Percentiles rank a stretch among this genome's conserved stretches.
Evolutionary conservation across 2,329 filamentous ascomycete species (phyloP).

Genomic region (Monilinia fructicola): DNA sequence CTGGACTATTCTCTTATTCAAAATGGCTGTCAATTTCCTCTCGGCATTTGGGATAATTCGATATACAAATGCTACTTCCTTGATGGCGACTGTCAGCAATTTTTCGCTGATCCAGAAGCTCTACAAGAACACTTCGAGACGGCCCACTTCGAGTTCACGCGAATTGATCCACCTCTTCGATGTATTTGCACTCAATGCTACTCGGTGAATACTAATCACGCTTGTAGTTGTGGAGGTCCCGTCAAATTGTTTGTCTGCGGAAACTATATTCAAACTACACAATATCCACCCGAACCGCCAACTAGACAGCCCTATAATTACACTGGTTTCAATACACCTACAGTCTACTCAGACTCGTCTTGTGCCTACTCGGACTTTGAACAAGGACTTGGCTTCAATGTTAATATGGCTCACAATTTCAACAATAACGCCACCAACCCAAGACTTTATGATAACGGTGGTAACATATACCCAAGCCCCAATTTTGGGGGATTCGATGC

Average conservation of each 20-base stretch:
- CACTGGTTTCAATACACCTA: not conserved
- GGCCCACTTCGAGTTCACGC: slow-evolving; percentile 34
- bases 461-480: slow-evolving; percentile 11
- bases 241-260: slow-evolving; percentile 37
- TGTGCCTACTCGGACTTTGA: not conserved
- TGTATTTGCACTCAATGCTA: slow-evolving; percentile 29
- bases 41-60: slow-evolving; percentile 28
- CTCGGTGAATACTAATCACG: slow-evolving; percentile 19
- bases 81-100: slow-evolving; percentile 28
- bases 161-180: slow-evolving; percentile 32
- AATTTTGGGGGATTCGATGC: slow-evolving; percentile 4
- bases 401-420: not conserved
- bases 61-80: slow-evolving; percentile 31
- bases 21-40: slow-evolving; percentile 31
- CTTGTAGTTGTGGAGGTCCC: slow-evolving; percentile 24
- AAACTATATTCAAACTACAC: slow-evolving; percentile 30
- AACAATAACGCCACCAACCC: not conserved
- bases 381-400: slow-evolving; percentile 6
- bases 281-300: slow-evolving; percentile 28
- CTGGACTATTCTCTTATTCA: slow-evolving; percentile 30
- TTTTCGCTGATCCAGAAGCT: slow-evolving; percentile 27
- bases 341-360: slow-evolving; percentile 7
- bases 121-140: slow-evolving; percentile 35
- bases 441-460: slow-evolving; percentile 12
- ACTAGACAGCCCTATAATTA: slow-evolving; percentile 18